Evolutionary conservation across 148 eudicot genomes (phyloP).

Genomic region (Amaranthus palmeri): DNA sequence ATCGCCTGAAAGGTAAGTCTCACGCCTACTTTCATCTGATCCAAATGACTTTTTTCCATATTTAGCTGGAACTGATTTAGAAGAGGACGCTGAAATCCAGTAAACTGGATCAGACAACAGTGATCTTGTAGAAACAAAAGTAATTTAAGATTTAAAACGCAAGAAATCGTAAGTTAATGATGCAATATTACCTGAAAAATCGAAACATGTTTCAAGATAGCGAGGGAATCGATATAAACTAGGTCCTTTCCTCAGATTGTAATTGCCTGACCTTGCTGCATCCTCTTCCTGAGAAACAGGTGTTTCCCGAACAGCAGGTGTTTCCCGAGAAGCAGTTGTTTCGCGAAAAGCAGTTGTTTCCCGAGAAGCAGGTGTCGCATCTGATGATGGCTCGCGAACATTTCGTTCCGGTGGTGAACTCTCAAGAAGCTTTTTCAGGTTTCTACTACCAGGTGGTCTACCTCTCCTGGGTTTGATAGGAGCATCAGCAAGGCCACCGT

Average conservation of each 20-base stretch:
- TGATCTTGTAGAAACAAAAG: not conserved
- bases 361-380: conserved; percentile 47
- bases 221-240: conserved; percentile 42
- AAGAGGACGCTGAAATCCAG: conserved; percentile 45
- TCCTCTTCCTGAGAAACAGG: conserved; percentile 54
- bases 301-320: conserved; percentile 27
- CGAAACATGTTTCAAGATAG: conserved; percentile 45
- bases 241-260: conserved; percentile 70
- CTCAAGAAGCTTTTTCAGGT: conserved; percentile 43
- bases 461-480: conserved; percentile 74
- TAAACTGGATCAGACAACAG: conserved; percentile 6
- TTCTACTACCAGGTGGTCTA: conserved; percentile 68
- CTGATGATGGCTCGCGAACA: conserved; percentile 46
- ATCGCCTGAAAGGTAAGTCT: conserved; percentile 43
- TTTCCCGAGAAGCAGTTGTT: not conserved
- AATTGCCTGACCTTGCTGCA: conserved; percentile 39
- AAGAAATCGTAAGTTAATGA: conserved; percentile 3
- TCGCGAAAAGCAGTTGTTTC: not conserved
- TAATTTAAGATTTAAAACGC: not conserved
- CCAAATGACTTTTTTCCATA: conserved; percentile 49
- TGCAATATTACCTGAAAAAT: conserved; percentile 47
- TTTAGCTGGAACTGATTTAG: conserved; percentile 49
- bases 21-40: conserved; percentile 69
- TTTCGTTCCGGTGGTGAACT: conserved; percentile 49
- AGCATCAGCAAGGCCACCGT: conserved; percentile 56